phyloP scores from a whole-genome alignment of 148 eudicot species.

The Rhododendron ovatum region DNA sequence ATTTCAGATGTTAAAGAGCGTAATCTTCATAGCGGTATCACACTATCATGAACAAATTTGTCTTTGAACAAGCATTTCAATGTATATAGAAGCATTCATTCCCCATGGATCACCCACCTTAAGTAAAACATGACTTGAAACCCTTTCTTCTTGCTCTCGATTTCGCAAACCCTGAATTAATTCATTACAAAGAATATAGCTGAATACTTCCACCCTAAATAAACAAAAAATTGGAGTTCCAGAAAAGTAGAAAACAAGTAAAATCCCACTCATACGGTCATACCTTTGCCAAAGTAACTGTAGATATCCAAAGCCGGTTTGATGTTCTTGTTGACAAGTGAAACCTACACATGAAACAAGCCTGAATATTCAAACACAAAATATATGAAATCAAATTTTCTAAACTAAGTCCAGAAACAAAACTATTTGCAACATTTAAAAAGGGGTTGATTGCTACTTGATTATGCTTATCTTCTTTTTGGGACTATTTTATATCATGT shows the following conservation, averaged over 20 bases:
- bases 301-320: slow-evolving; percentile 56
- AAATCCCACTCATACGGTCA: not conserved
- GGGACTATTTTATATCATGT: too few relatives aligned
- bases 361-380: not conserved
- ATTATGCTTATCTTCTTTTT: too few relatives aligned
- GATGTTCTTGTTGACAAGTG: slow-evolving; percentile 85
- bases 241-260: not conserved
- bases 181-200: slow-evolving; percentile 2
- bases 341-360: slow-evolving; percentile 49
- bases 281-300: slow-evolving; percentile 87
- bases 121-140: slow-evolving; percentile 74
- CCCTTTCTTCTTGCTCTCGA: slow-evolving; percentile 87
- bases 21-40: not conserved
- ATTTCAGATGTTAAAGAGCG: not conserved
- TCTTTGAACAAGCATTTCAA: not conserved
- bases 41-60: not conserved
- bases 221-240: not conserved
- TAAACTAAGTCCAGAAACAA: not conserved
- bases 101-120: slow-evolving; percentile 43
- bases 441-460: too few relatives aligned
- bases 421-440: not conserved
- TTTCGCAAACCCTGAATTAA: slow-evolving; percentile 70
- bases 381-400: not conserved
- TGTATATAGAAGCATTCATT: not conserved
- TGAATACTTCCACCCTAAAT: not conserved